phyloP scores from a whole-genome alignment of 2,329 filamentous ascomycete species.

The Coniochaeta pulveracea region DNA sequence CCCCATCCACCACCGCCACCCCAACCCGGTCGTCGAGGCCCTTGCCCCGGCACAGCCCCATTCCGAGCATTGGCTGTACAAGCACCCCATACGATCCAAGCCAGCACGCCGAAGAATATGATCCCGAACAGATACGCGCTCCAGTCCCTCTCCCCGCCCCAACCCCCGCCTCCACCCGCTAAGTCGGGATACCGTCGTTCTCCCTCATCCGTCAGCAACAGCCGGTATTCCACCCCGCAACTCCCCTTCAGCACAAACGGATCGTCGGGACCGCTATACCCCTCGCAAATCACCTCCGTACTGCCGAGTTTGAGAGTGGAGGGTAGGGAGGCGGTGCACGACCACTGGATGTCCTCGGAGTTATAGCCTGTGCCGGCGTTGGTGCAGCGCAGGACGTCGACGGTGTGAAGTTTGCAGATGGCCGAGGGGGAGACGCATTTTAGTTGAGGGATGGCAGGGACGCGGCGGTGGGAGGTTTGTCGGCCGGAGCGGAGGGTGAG shows the following conservation, averaged over 20 bases:
- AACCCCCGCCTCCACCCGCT: constrained; percentile 23
- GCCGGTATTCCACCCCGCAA: constrained; percentile 82
- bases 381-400: constrained; percentile 80
- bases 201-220: constrained; percentile 68
- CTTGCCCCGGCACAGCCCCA: constrained; percentile 8
- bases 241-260: constrained; percentile 82
- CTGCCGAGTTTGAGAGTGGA: constrained; percentile 59
- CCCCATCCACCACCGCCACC: constrained; percentile 26
- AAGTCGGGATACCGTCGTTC: constrained; percentile 56
- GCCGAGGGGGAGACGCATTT: constrained; percentile 58
- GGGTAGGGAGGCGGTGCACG: constrained; percentile 57
- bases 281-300: constrained; percentile 89
- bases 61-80: constrained; percentile 19
- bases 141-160: constrained; percentile 17
- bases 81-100: constrained; percentile 51
- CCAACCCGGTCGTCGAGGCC: constrained; percentile 27
- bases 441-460: constrained; percentile 66
- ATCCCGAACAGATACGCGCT: constrained; percentile 42
- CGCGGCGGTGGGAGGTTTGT: constrained; percentile 65
- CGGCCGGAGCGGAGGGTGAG: constrained; percentile 62
- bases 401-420: constrained; percentile 56
- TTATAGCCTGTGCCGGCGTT: constrained; percentile 77
- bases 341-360: constrained; percentile 78
- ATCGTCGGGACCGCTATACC: constrained; percentile 67
- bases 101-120: constrained; percentile 47